Evolutionary conservation across 2,329 filamentous ascomycete species (phyloP).

Genomic region (Aureobasidium sp.): DNA sequence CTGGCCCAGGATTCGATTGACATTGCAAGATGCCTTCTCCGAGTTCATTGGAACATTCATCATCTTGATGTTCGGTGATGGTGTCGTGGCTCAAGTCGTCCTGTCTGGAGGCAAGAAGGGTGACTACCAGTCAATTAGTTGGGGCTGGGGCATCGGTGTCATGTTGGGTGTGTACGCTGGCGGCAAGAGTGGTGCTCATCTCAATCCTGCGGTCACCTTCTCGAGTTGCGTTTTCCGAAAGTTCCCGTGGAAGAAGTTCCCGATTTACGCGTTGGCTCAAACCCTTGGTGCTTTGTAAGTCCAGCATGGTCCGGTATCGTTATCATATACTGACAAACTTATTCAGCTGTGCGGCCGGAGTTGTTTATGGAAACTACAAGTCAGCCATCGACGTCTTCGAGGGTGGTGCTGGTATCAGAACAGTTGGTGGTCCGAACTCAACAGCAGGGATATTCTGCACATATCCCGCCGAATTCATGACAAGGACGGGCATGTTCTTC

Average conservation of each 20-base stretch:
- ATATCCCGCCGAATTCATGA: slow-evolving; percentile 40
- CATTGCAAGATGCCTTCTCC: slow-evolving; percentile 53
- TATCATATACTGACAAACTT: neutral
- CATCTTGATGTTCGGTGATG: slow-evolving; percentile 62
- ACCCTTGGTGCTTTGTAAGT: slow-evolving; percentile 54
- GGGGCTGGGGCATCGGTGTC: slow-evolving; percentile 48
- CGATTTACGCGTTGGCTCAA: slow-evolving; percentile 59
- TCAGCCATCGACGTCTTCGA: slow-evolving; percentile 29
- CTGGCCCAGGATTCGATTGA: slow-evolving; percentile 49
- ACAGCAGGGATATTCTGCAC: slow-evolving; percentile 64
- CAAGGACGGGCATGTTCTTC: slow-evolving; percentile 60
- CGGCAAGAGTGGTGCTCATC: slow-evolving; percentile 29
- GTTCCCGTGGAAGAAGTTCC: slow-evolving; percentile 58
- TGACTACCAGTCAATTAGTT: slow-evolving; percentile 46
- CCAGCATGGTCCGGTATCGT: neutral
- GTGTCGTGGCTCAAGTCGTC: slow-evolving; percentile 62
- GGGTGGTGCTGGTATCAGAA: slow-evolving; percentile 52
- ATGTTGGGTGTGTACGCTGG: slow-evolving; percentile 52
- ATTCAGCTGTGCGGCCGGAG: slow-evolving; percentile 36
- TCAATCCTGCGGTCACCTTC: slow-evolving; percentile 56
- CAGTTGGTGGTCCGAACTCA: slow-evolving; percentile 35
- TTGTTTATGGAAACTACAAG: slow-evolving; percentile 39
- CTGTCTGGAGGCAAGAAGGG: slow-evolving; percentile 47
- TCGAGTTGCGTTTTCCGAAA: slow-evolving; percentile 62
- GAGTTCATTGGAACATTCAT: slow-evolving; percentile 65